Evolutionary conservation across 306 rosid species (phyloP), one percentile per base, ranked within the genome.

Genomic region (Styphnolobium japonicum): DNA sequence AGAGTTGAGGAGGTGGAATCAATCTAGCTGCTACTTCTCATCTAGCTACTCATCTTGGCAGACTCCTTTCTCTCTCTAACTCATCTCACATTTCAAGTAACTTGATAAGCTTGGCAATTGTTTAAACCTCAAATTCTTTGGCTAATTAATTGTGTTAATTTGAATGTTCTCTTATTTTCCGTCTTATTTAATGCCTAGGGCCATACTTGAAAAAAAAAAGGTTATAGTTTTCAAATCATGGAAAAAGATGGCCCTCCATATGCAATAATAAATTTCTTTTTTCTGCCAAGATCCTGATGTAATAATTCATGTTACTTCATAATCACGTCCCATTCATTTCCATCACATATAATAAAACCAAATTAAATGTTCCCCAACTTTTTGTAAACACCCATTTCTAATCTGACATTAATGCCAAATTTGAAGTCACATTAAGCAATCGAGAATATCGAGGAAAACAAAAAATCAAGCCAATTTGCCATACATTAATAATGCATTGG

Each of bases 1-100:
- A 73, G 67, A 84, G 84, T 56, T 56, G 83, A 69, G 55, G 58
- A 37, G 88, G 48, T 66, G 79, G 91, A 88, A 87, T 89, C 90
- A 83, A 78, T 53, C 86, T 73, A 67, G 75, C 81, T 80, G 53
- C 89, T 85, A 83, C 91, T 71, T 84, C 86, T 77, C 89, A 87
- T 80, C 84, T n/a, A n/a, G n/a, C n/a, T 81, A 80, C 85, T 86
- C 87, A 43, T 42, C 81, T 79, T 80, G 25, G 18, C 73, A 2
- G 25, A 58, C 81, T 77, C 48, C 76, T 57, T 75, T 79, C 63
- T 73, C 53, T 76, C 34, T 53, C 68, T 23, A 62, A 82, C 66
- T 61, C 61, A 70, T 14, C 57, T 55, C 53, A 71, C 75, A 31
- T 86, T 81, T 67, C 67, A 60, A 81, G 81, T 73, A 73, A 72